These are phyloP conservation scores for Xylaria palmicola DNA, from an alignment of 495 filamentous ascomycete genomes.

Conservation along the genomic window DNA sequence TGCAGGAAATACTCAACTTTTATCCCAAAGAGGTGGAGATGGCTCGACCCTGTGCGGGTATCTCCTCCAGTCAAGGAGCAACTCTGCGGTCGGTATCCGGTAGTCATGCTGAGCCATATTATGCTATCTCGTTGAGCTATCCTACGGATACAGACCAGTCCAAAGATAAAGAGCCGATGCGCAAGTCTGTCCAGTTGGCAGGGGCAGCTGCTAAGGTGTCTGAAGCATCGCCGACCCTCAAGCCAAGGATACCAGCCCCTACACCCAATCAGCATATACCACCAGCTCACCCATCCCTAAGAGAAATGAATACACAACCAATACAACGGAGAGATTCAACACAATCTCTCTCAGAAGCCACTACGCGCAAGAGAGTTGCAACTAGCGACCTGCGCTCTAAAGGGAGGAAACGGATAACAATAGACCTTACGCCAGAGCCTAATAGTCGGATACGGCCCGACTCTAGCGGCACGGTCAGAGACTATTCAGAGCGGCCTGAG, in stretches of 20 bases:
- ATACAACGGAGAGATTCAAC: conserved; percentile 2
- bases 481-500: conserved; percentile 3
- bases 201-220: not conserved
- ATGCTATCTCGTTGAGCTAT: not conserved
- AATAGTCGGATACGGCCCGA: conserved; percentile 3
- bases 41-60: conserved; percentile 9
- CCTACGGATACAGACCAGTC: not conserved
- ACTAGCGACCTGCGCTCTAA: conserved; percentile 14
- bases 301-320: conserved; percentile 16
- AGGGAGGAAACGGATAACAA: conserved; percentile 17
- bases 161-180: not conserved
- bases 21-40: conserved; percentile 24
- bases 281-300: conserved; percentile 12
- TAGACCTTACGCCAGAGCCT: not conserved
- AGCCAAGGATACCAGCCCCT: not conserved
- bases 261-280: not conserved
- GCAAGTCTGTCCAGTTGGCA: not conserved
- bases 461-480: conserved; percentile 4
- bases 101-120: not conserved
- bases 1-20: conserved; percentile 27
- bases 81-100: not conserved
- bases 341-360: conserved; percentile 20
- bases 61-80: not conserved
- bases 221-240: not conserved
- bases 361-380: conserved; percentile 20